Base-by-base conservation (phyloP, 2,329 filamentous ascomycete species). In the Ceratocystis harringtonii region DNA sequence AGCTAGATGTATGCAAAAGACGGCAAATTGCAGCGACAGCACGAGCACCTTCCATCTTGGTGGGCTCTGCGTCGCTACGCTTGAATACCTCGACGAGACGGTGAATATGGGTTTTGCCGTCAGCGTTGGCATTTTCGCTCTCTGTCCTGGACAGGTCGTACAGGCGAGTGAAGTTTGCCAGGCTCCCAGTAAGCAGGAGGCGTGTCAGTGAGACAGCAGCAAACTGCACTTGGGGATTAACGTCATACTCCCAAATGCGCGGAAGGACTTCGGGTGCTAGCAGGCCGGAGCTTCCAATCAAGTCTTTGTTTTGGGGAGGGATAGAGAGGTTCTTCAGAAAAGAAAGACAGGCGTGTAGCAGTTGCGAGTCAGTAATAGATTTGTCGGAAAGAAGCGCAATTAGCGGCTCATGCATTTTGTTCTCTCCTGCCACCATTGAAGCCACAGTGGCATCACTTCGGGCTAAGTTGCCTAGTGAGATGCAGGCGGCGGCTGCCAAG, bases 311-410 rank as follows among this genome's bases (percentile, higher is more conserved):
- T 30, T 72, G 71, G 0, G 73, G 66, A 0, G 83, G 81, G 62
- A 87, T 82, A 30, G 84, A 81, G 7, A 87, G 79, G 71, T 87
- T 87, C 72, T 85, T 86, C 67, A 86, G 78, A 70, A 85, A 85
- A 6, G 82, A 80, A 19, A 87, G 75, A 1, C 77, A 75, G 1
- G 82, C 78, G 70, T 86, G 83, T 0, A 84, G 75, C 17, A 84
- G 78, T 68, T 84, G 81, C 0, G 78, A 72, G 68, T 80, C 77
- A 6, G 70, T 72, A 50, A 78, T 71, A 7, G 73, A 69, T 0
- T 75, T 70, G 30, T 79, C 72, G 7, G 75, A 71, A 22, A 86
- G 73, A 17, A 82, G 72, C 1, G 71, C 65, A 60, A 79, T 71
- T 1, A 86, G 74, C 0, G 79, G 77, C 6, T 77, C 70, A 66